These are phyloP conservation scores for Pyrrhoderma noxium DNA, from an alignment of 1,284 basidiomycete species.

Conservation along the genomic window DNA sequence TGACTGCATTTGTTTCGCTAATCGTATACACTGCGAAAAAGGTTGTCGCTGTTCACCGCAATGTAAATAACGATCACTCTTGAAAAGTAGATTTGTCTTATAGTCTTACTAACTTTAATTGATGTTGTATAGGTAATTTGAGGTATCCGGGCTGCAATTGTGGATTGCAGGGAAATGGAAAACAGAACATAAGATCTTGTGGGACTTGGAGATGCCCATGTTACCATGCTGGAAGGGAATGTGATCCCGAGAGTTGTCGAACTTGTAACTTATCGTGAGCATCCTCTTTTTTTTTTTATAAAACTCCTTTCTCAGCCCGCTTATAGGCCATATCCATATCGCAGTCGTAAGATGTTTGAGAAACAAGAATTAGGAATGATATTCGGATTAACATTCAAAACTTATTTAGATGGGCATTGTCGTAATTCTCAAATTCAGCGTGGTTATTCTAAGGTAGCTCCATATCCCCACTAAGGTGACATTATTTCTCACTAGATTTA, in stretches of 20 bases:
- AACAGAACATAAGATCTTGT: slow-evolving; percentile 19
- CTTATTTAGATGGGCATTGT: slow-evolving; percentile 26
- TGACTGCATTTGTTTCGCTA: slow-evolving; percentile 30
- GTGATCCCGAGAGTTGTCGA: slow-evolving; percentile 34
- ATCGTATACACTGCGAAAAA: slow-evolving; percentile 32
- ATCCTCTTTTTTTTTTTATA: slow-evolving; percentile 3
- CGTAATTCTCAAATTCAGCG: slow-evolving; percentile 38
- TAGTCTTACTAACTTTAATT: background rate
- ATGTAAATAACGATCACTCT: slow-evolving; percentile 26
- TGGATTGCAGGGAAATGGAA: slow-evolving; percentile 27
- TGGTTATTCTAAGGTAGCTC: slow-evolving; percentile 32
- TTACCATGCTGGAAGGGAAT: slow-evolving; percentile 32
- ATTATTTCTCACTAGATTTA: background rate
- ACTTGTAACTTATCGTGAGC: slow-evolving; percentile 29
- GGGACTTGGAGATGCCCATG: slow-evolving; percentile 39
- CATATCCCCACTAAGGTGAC: slow-evolving; percentile 7
- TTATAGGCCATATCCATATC: background rate
- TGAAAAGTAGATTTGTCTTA: slow-evolving; percentile 25
- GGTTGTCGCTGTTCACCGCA: slow-evolving; percentile 32
- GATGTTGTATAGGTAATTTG: background rate
- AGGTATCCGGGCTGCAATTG: slow-evolving; percentile 28
- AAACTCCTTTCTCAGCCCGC: too few species aligned
- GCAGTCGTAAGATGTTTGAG: background rate
- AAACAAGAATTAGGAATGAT: background rate
- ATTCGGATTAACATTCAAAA: background rate